phyloP scores from a whole-genome alignment of 176 grass and related monocot genomes.

The Elaeis guineensis region DNA sequence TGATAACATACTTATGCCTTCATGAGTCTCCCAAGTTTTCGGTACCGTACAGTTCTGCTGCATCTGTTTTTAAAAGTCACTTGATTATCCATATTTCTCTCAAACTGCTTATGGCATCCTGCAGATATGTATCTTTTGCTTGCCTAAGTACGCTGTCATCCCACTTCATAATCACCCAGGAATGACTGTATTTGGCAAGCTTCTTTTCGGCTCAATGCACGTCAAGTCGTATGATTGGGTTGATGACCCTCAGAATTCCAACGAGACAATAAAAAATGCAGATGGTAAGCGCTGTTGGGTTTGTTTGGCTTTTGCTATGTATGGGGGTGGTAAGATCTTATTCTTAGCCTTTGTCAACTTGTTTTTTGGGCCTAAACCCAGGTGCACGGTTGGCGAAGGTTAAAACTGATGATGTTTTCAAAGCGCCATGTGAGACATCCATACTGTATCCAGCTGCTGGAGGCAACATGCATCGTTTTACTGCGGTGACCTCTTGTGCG shows the following conservation, averaged over 20 bases:
- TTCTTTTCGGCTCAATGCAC: constrained; percentile 88
- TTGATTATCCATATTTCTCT: too few relatives aligned
- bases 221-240: constrained; percentile 85
- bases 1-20: constrained; percentile 62
- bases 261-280: not conserved
- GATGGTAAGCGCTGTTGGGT: not conserved
- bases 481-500: constrained; percentile 64
- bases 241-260: constrained; percentile 1
- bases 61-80: too few relatives aligned
- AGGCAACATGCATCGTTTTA: constrained; percentile 87
- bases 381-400: constrained; percentile 58
- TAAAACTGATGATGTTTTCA: constrained; percentile 50
- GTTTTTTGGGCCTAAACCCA: not conserved
- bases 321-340: not conserved
- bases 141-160: constrained; percentile 55
- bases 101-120: not conserved
- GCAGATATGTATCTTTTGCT: constrained; percentile 94
- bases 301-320: not conserved
- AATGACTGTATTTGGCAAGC: constrained; percentile 94
- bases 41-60: constrained; percentile 14
- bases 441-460: constrained; percentile 70
- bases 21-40: constrained; percentile 61
- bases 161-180: constrained; percentile 89
- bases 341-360: not conserved
- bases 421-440: constrained; percentile 30